Conservation (phyloP, 2,329 filamentous ascomycete species). For the Colletotrichum brevisporum region DNA sequence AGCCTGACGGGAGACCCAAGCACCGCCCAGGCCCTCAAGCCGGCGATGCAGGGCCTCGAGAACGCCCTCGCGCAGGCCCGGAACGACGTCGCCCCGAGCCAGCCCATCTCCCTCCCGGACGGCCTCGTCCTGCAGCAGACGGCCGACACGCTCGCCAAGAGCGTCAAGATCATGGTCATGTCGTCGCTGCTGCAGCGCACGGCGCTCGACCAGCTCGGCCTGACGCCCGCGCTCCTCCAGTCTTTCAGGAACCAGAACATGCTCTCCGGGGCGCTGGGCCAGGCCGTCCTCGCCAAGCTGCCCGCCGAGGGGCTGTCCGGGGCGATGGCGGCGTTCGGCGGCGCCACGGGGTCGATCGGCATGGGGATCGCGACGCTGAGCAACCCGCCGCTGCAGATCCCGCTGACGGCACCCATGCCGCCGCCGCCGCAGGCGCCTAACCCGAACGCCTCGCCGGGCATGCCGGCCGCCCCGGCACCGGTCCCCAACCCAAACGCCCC, state of each 20-base stretch:
- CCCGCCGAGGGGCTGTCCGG: conserved; percentile 26
- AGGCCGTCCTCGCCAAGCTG: conserved; percentile 28
- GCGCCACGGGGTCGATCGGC: conserved; percentile 16
- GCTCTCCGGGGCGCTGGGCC: conserved; percentile 26
- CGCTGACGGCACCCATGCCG: background rate
- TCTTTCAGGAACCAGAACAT: conserved; percentile 28
- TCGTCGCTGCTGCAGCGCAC: conserved; percentile 32
- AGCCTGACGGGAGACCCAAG: conserved; percentile 22
- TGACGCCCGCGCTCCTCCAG: conserved; percentile 26
- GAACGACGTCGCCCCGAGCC: conserved; percentile 34
- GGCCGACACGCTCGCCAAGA: conserved; percentile 33
- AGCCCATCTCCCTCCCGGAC: conserved; percentile 45
- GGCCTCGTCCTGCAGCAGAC: conserved; percentile 37
- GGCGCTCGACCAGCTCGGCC: conserved; percentile 27
- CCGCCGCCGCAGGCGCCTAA: background rate
- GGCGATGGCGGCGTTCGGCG: conserved; percentile 21
- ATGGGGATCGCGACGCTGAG: conserved; percentile 26
- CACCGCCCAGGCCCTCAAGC: conserved; percentile 7
- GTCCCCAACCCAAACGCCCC: background rate
- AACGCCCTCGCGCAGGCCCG: conserved; percentile 34
- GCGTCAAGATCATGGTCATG: conserved; percentile 40
- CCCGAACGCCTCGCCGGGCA: background rate
- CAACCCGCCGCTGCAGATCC: conserved; percentile 39
- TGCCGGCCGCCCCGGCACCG: background rate
- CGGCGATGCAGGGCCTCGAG: conserved; percentile 27